Evolutionary conservation across 768 basidiomycete species (phyloP).

Genomic region (Lactarius trivialis): DNA sequence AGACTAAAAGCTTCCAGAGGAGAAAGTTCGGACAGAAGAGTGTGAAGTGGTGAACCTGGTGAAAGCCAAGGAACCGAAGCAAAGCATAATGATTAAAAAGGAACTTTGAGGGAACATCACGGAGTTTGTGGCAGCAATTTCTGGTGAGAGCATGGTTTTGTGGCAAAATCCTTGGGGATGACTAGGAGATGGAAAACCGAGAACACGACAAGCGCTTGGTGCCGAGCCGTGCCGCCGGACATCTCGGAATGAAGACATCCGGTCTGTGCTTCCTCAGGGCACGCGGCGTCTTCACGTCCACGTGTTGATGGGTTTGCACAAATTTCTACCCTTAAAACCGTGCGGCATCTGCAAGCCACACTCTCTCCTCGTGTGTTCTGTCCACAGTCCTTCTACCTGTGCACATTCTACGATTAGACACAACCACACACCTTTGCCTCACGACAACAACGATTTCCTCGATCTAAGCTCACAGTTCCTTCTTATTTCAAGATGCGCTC

Average conservation of each 20-base stretch:
- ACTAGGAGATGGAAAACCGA: neutral
- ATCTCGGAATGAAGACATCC: neutral
- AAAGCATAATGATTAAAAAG: neutral
- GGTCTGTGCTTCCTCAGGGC: neutral
- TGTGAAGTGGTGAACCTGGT: neutral
- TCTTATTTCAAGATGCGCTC: conserved; percentile 29
- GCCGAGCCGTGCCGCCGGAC: neutral
- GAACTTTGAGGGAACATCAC: neutral
- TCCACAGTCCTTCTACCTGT: conserved; percentile 6
- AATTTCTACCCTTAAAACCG: conserved; percentile 17
- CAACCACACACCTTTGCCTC: conserved; percentile 19
- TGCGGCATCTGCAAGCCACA: conserved; percentile 13
- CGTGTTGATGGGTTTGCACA: conserved; percentile 12
- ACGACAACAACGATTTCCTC: conserved; percentile 31
- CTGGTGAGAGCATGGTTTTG: neutral
- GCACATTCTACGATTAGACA: conserved; percentile 15
- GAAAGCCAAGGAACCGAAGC: neutral
- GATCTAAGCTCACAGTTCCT: conserved; percentile 25
- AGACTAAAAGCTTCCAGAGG: neutral
- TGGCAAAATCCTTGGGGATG: neutral
- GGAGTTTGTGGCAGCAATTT: neutral
- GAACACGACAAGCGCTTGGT: neutral
- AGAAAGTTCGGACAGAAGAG: neutral
- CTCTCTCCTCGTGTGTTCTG: conserved; percentile 20
- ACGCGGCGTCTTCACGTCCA: neutral